Percentiles rank a stretch among this genome's conserved stretches.
These are phyloP conservation scores for Corchorus olitorius DNA, from an alignment of 345 rosid genomes.

Conservation along the genomic window DNA sequence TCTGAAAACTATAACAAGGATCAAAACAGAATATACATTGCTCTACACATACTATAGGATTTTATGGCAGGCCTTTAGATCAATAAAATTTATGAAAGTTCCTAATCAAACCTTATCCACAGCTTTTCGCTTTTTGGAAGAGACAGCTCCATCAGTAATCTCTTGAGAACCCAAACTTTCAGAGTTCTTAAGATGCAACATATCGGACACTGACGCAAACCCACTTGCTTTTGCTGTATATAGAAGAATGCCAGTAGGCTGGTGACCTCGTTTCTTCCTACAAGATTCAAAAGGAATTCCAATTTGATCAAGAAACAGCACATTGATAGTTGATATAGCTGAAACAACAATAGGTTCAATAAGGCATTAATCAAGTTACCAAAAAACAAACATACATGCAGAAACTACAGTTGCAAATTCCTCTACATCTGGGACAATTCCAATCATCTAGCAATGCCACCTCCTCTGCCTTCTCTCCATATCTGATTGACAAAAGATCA, in stretches of 20 bases:
- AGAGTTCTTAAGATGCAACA: slow-evolving; percentile 23
- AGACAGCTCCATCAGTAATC: neutral
- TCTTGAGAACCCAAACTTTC: slow-evolving; percentile 5
- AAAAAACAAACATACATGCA: slow-evolving; percentile 17
- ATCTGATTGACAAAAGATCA: slow-evolving; percentile 17
- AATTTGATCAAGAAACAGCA: neutral
- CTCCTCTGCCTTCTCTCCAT: slow-evolving; percentile 38
- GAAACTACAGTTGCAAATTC: slow-evolving; percentile 30
- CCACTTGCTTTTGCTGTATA: slow-evolving; percentile 27
- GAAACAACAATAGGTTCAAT: neutral
- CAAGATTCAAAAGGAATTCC: neutral
- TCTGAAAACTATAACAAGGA: neutral
- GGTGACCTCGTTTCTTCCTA: slow-evolving; percentile 28
- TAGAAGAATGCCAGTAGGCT: slow-evolving; percentile 22
- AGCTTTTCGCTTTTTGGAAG: neutral
- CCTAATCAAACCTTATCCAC: slow-evolving; percentile 16
- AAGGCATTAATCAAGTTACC: neutral
- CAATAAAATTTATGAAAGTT: neutral
- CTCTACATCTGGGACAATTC: slow-evolving; percentile 31
- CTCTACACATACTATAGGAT: neutral
- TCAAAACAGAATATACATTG: neutral
- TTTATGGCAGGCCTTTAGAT: neutral
- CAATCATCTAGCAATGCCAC: slow-evolving; percentile 27
- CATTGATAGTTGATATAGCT: neutral
- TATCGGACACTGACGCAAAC: slow-evolving; percentile 23